Conservation (phyloP, 1,284 basidiomycete genomes). For the Puccinia coronata region DNA sequence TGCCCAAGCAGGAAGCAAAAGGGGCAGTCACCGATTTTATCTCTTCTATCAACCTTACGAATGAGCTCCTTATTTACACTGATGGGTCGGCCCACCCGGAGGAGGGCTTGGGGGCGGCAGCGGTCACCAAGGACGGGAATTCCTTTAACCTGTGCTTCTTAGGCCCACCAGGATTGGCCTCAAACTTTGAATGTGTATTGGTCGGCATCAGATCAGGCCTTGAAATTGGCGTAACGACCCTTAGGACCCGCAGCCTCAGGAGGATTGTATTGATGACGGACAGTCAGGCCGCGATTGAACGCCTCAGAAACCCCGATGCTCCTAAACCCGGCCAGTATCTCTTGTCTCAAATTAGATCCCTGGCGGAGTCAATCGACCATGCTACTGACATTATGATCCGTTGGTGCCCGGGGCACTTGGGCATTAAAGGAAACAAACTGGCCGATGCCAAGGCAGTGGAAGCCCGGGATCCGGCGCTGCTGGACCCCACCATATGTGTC, state of each 20-base stretch:
- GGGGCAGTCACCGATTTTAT: not conserved
- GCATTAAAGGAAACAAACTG: not conserved
- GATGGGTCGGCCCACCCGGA: conserved; percentile 11
- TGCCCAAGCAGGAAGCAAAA: no score
- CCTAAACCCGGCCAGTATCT: conserved; percentile 16
- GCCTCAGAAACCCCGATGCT: not conserved
- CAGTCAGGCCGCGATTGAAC: not conserved
- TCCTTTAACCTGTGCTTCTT: not conserved
- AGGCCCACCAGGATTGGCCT: not conserved
- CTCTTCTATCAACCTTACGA: no score
- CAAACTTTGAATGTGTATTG: conserved; percentile 12
- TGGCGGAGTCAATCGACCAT: not conserved
- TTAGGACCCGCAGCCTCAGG: not conserved
- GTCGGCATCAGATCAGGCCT: not conserved
- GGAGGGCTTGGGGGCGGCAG: no score
- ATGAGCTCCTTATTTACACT: not conserved
- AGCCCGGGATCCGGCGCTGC: not conserved
- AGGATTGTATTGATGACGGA: not conserved
- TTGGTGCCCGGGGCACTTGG: not conserved
- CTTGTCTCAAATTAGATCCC: not conserved
- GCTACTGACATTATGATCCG: not conserved
- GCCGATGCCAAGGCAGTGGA: not conserved
- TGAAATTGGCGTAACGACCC: not conserved
- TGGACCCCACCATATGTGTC: not conserved
- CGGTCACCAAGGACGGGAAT: not conserved